Evolutionary conservation across 208 protist species (phyloP).

Genomic region (Trypanosoma cruzi): DNA sequence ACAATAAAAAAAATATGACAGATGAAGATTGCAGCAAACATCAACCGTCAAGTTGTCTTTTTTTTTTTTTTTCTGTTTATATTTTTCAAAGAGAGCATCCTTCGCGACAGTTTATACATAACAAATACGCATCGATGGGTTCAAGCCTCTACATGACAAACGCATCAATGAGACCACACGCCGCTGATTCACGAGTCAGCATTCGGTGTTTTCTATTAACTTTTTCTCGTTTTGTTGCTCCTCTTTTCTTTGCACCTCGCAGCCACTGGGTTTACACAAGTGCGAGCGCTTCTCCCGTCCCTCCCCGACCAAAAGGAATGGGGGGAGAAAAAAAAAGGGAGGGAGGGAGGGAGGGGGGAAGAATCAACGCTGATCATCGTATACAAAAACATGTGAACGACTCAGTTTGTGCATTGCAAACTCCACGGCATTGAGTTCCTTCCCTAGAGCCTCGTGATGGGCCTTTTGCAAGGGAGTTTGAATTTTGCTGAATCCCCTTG

Average conservation of each 20-base stretch:
- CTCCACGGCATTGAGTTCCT: constrained; percentile 84
- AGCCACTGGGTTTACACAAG: not conserved
- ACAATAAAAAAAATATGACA: constrained; percentile 9
- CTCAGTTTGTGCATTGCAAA: constrained; percentile 90
- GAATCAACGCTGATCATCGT: constrained; percentile 76
- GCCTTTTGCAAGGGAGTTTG: constrained; percentile 89
- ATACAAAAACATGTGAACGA: constrained; percentile 83
- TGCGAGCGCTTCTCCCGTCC: not conserved
- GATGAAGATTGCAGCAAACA: not conserved
- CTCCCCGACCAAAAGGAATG: not conserved
- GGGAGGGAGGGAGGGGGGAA: too few species aligned
- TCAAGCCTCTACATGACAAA: not conserved
- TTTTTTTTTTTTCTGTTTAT: not conserved
- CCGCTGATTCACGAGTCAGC: not conserved
- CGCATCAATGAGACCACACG: not conserved
- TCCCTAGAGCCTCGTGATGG: constrained; percentile 80
- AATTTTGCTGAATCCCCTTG: constrained; percentile 90
- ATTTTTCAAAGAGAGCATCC: not conserved
- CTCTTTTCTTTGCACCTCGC: constrained; percentile 4
- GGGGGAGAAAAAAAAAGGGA: constrained; percentile 13
- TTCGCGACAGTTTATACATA: constrained; percentile 4
- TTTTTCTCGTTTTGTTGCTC: not conserved
- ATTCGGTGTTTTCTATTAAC: not conserved
- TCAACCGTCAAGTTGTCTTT: not conserved
- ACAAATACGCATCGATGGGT: not conserved